phyloP scores from a whole-genome alignment of 2,329 filamentous ascomycete genomes.

The Orbilia blumenaviensis region DNA sequence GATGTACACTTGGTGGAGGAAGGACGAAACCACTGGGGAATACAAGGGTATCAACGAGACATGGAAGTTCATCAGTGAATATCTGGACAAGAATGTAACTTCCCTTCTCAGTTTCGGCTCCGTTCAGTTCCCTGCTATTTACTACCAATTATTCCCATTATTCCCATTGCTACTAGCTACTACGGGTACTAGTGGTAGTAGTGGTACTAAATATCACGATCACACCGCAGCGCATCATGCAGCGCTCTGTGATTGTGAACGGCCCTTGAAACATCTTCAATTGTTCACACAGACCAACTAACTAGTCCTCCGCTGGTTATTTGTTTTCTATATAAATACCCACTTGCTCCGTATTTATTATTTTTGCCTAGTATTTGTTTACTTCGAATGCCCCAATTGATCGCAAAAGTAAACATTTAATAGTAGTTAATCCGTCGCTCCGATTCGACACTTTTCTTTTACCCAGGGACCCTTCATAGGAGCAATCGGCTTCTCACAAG shows the following conservation, averaged over 20 bases:
- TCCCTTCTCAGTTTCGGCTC: neutral
- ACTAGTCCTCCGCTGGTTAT: neutral
- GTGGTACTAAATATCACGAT: neutral
- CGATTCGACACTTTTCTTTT: neutral
- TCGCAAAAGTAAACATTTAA: constrained; percentile 16
- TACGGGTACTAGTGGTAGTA: too few relatives aligned
- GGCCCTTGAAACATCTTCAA: neutral
- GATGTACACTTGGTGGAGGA: constrained; percentile 70
- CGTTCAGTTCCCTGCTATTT: neutral
- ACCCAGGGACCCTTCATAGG: constrained; percentile 70
- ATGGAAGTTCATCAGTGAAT: constrained; percentile 55
- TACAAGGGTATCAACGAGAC: constrained; percentile 55
- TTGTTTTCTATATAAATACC: constrained; percentile 1
- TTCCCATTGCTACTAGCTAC: too few relatives aligned
- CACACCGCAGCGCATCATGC: constrained; percentile 15
- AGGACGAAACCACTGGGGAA: constrained; percentile 60
- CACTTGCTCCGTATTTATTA: neutral
- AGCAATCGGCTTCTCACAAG: constrained; percentile 70
- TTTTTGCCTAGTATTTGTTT: neutral
- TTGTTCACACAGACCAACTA: neutral
- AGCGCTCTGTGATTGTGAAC: neutral
- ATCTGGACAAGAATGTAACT: constrained; percentile 54
- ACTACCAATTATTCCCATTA: neutral
- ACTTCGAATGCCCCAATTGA: constrained; percentile 2
- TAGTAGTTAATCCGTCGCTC: constrained; percentile 28